Evolutionary conservation across 1,284 basidiomycete species (phyloP).

Genomic region (Leccinum ponderosum): DNA sequence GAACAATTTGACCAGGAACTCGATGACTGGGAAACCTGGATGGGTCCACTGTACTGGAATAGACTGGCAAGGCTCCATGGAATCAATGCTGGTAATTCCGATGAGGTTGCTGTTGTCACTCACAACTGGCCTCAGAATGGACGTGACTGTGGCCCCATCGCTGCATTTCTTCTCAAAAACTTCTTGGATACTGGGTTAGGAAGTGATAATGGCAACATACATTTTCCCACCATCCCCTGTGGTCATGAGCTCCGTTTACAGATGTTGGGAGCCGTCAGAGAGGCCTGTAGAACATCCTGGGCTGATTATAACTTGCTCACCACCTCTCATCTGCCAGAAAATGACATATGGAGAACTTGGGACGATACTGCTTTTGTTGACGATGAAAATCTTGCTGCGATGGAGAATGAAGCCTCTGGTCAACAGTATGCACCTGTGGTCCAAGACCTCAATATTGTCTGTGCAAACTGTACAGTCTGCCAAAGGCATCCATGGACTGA

Average conservation of each 20-base stretch:
- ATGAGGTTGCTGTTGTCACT: not conserved
- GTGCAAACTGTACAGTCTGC: not conserved
- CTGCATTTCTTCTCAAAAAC: not conserved
- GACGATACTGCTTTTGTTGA: not conserved
- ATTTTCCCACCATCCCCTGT: not conserved
- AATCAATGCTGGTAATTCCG: not conserved
- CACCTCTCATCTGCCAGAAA: not conserved
- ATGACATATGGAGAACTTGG: not conserved
- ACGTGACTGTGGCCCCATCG: not conserved
- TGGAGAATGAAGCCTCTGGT: not conserved
- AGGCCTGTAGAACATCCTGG: not conserved
- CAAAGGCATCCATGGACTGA: not conserved
- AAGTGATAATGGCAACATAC: not conserved
- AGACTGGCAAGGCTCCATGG: not conserved
- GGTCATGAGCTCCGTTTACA: not conserved
- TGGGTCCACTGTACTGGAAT: not conserved
- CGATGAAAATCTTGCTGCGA: not conserved
- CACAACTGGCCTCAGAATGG: not conserved
- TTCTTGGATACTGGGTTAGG: not conserved
- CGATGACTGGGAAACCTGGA: not conserved
- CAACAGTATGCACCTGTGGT: not conserved
- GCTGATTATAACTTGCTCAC: not conserved
- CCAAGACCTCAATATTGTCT: not conserved
- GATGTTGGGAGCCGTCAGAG: not conserved
- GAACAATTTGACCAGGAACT: not conserved